Conservation (phyloP, 768 basidiomycete genomes). For the Leccinum broughii region DNA sequence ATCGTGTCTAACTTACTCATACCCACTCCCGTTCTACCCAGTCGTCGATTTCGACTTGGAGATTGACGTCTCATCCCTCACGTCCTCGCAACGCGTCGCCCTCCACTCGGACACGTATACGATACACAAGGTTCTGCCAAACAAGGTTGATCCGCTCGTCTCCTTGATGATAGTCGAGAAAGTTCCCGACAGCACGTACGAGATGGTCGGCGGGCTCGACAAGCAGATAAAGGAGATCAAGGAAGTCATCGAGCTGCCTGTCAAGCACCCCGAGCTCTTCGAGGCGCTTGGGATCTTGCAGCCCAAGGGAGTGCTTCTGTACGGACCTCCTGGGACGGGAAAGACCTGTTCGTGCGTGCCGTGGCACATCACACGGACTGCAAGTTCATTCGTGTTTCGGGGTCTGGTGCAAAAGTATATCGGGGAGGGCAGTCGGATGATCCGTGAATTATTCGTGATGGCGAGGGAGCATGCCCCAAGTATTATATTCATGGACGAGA, state of each 20-base stretch:
- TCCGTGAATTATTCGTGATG: constrained; percentile 94
- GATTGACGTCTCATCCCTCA: constrained; percentile 77
- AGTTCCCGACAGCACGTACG: constrained; percentile 98
- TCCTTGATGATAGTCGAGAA: constrained; percentile 99
- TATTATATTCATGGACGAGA: constrained; percentile 99
- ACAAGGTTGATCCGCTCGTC: constrained; percentile 97
- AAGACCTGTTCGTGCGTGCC: constrained; percentile 45
- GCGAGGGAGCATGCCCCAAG: constrained; percentile 96
- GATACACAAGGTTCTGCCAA: constrained; percentile 94
- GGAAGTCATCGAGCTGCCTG: constrained; percentile 96
- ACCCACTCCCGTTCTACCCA: constrained; percentile 28
- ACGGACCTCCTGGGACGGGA: neutral
- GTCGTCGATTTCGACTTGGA: constrained; percentile 93
- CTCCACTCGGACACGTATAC: constrained; percentile 96
- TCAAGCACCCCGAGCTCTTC: constrained; percentile 97
- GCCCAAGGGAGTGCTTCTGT: neutral
- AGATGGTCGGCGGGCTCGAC: constrained; percentile 99
- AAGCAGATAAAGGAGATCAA: constrained; percentile 99
- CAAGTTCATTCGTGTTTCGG: constrained; percentile 54
- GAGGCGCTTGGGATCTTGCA: constrained; percentile 69
- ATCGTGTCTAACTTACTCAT: neutral
- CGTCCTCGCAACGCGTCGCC: constrained; percentile 87
- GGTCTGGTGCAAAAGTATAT: neutral
- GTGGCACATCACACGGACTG: constrained; percentile 98
- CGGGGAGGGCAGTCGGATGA: constrained; percentile 67